A percentile compares a stretch with the other conserved stretches of the same genome.
Conservation (phyloP, 306 rosid genomes). For the Casuarina glauca region DNA sequence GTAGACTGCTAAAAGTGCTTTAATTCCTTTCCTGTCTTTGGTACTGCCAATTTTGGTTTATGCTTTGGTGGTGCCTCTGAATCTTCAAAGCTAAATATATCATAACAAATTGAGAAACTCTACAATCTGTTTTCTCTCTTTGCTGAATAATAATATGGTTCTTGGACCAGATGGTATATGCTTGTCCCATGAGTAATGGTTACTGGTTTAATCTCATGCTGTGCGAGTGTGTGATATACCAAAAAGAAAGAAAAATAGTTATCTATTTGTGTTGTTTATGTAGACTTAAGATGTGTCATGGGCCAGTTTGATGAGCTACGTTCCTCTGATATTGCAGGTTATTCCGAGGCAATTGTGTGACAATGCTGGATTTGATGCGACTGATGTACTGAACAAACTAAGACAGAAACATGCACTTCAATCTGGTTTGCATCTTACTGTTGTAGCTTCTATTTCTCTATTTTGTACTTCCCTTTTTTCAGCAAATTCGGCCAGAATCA, state of each 20-base stretch:
- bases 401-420: constrained; percentile 93
- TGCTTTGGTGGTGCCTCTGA: neutral
- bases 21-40: too few relatives aligned
- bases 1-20: too few relatives aligned
- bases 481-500: neutral
- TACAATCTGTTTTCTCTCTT: neutral
- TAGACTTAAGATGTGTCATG: constrained; percentile 4
- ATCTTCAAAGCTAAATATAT: neutral
- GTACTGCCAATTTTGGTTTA: neutral
- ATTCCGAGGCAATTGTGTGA: constrained; percentile 97
- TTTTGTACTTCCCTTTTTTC: neutral
- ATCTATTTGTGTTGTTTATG: neutral
- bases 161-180: neutral
- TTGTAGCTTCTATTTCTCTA: neutral
- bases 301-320: constrained; percentile 19
- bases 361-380: constrained; percentile 98
- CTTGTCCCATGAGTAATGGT: neutral
- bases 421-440: constrained; percentile 51
- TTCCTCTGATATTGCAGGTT: constrained; percentile 53
- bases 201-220: neutral
- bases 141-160: neutral
- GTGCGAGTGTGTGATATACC: neutral
- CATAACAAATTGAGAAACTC: neutral
- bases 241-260: neutral
- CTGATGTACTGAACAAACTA: constrained; percentile 93